Evolutionary conservation across 805 yeast species (phyloP), one percentile per base, ranked within the genome.

Genomic region (Starmera dryadoides): DNA sequence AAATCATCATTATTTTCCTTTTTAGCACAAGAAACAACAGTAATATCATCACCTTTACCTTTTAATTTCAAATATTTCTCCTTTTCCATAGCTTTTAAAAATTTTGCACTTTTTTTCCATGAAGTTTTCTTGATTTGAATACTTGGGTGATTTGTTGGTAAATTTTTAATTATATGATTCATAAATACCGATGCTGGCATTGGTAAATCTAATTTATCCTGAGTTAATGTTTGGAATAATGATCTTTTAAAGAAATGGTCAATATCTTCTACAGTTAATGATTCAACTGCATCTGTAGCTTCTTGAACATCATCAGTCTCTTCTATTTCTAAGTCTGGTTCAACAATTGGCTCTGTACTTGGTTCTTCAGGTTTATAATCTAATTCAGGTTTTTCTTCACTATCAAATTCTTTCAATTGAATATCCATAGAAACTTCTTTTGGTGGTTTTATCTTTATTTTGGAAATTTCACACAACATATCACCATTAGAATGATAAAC

Each of bases 71-170:
- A 44, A 40, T 80, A 74, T 2, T 77, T 77, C 33, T 71, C 69
- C 56, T 87, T 91, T 47, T 86, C 96, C 80, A 89, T 86, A 6
- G 84, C 79, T 54, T 87, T 91, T 39, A 91, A 62, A 52, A 81
- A 87, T 57, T 88, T 89, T 12, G 88, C 73, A 4, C 91, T 77
- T 54, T 91, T 91, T 59, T 85, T 88, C 95, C 95, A 91, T 3
- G 88, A 75, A 0, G 96, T 79, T 53, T 78, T 82, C 59, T 88
- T 89, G 42, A 84, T 72, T 47, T 74, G 79, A 30, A 80, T 73
- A 37, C 62, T 60, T 21, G 62, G 57, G 49, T 78, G 81, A 39
- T 83, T 71, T 1, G 74, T 68, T 0, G 96, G 94, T n/a, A 91
- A 59, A 59, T 87, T 86, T 36, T 74, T 75, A 43, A 79, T 68